A percentile compares a stretch with the other conserved stretches of the same genome.
Evolutionary conservation across 306 rosid genomes (phyloP).

Genomic region (Pachyrhizus erosus): DNA sequence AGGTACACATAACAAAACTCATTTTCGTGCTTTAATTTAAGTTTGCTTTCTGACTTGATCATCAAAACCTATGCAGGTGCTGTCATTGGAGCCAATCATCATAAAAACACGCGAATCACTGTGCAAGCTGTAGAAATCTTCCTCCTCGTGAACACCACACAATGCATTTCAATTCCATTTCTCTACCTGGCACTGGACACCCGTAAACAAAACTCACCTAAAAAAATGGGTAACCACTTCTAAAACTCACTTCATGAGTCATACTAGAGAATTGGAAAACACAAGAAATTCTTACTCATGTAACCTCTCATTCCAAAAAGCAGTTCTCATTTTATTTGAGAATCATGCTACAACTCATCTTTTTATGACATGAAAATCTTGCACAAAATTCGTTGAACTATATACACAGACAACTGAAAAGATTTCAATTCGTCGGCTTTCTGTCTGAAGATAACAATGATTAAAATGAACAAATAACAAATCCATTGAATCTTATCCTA

Average conservation of each 20-base stretch:
- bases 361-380: not conserved
- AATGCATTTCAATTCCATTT: too few species aligned
- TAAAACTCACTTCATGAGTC: not conserved
- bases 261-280: not conserved
- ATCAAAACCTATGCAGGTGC: too few species aligned
- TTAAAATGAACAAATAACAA: slow-evolving; percentile 26
- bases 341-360: not conserved
- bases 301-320: not conserved
- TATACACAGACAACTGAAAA: not conserved
- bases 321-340: slow-evolving; percentile 8
- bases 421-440: slow-evolving; percentile 10
- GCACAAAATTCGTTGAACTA: not conserved
- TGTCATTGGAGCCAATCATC: too few species aligned
- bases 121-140: too few species aligned
- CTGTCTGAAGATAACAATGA: not conserved
- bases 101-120: too few species aligned
- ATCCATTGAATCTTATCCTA: slow-evolving; percentile 7
- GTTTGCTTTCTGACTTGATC: too few species aligned
- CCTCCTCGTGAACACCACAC: too few species aligned
- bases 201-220: too few species aligned
- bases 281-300: not conserved
- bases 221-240: too few species aligned
- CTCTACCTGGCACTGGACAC: too few species aligned
- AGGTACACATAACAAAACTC: too few species aligned
- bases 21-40: too few species aligned